Conservation (phyloP, 139 green algal genomes). For the Auxenochlorella pyrenoidosa region DNA sequence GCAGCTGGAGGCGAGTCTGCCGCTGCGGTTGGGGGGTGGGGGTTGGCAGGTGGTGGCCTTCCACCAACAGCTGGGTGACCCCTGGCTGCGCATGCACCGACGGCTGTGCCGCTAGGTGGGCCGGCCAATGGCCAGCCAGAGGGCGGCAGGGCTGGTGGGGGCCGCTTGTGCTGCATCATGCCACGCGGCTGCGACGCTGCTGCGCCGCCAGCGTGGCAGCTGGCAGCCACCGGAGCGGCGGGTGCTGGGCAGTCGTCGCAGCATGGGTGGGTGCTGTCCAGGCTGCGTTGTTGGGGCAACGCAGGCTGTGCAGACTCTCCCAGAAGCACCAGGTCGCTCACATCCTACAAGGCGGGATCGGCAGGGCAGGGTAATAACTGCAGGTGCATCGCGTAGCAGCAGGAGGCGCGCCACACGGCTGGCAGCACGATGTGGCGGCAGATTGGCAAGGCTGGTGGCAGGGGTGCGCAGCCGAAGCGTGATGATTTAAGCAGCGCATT, state of each 20-base stretch:
- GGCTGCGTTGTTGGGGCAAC: neutral
- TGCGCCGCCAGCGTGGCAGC: too few species aligned
- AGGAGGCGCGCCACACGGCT: too few species aligned
- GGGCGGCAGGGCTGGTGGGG: neutral
- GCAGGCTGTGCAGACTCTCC: neutral
- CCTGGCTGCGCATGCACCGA: neutral
- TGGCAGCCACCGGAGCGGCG: too few species aligned
- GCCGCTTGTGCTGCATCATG: neutral
- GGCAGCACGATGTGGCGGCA: neutral
- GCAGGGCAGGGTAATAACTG: neutral
- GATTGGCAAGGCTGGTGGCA: neutral
- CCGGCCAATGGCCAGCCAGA: too few species aligned
- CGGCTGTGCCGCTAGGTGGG: too few species aligned
- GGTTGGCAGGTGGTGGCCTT: too few species aligned
- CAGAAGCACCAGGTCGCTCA: neutral
- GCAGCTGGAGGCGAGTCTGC: too few species aligned
- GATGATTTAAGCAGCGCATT: too few species aligned
- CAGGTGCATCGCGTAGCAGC: too few species aligned
- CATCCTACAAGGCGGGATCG: neutral
- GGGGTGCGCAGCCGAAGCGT: neutral
- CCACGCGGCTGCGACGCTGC: too few species aligned
- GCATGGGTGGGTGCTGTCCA: neutral
- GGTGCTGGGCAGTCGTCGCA: neutral
- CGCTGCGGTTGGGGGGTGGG: too few species aligned
- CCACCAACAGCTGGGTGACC: neutral